Conservation (phyloP, 176 grass and related monocot species). For the Oryza punctata region DNA sequence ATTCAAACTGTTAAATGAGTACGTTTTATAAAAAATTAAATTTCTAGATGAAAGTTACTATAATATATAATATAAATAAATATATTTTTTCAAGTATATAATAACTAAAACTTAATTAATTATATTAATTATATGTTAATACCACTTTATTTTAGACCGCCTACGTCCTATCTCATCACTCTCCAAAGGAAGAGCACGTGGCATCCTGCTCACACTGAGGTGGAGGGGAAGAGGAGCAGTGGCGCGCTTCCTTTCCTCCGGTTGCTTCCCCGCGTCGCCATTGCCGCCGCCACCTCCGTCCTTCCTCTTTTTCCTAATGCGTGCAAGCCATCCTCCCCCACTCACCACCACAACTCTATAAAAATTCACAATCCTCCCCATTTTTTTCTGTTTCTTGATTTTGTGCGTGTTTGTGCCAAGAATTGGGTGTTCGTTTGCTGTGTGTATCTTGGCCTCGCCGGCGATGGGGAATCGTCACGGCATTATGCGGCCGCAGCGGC, state of each 20-base stretch:
- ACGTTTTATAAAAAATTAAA: no score
- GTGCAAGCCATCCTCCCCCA: constrained; percentile 42
- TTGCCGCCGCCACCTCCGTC: constrained; percentile 6
- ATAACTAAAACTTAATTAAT: no score
- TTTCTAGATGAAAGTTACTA: no score
- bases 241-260: neutral
- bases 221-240: neutral
- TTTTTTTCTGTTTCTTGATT: neutral
- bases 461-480: constrained; percentile 46
- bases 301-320: constrained; percentile 40
- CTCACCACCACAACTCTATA: neutral
- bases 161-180: no score
- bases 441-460: neutral
- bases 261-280: constrained; percentile 46
- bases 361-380: neutral
- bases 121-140: no score
- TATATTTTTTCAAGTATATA: no score
- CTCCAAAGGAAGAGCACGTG: neutral
- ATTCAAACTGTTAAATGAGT: no score
- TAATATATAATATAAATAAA: no score
- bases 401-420: neutral
- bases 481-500: constrained; percentile 8
- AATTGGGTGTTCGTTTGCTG: neutral
- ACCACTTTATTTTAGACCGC: no score
- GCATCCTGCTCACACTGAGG: neutral